These are phyloP conservation scores for Azolla pinnata DNA, from an alignment of 75 land plant species.

Conservation along the genomic window DNA sequence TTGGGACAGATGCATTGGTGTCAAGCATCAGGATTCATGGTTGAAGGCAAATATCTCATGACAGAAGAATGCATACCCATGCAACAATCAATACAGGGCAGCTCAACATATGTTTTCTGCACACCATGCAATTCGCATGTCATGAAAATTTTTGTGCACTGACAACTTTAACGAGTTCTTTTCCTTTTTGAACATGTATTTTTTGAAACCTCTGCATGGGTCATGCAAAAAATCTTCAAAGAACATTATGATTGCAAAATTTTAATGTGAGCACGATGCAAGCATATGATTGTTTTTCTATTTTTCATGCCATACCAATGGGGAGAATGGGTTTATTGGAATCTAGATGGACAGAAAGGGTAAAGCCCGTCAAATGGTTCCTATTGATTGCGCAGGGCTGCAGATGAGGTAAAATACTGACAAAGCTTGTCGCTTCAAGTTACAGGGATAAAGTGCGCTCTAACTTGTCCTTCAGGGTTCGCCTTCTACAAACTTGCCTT, in stretches of 20 bases:
- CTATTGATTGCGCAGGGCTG: too few species aligned
- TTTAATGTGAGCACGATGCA: background rate
- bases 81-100: background rate
- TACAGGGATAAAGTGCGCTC: too few species aligned
- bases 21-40: slow-evolving; percentile 12
- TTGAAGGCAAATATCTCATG: slow-evolving; percentile 1
- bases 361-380: too few species aligned
- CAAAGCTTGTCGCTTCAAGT: too few species aligned
- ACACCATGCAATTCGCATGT: slow-evolving; percentile 4
- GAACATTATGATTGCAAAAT: background rate
- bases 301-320: background rate
- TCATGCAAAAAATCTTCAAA: too few species aligned
- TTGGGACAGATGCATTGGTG: slow-evolving; percentile 14
- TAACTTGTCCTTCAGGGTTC: too few species aligned
- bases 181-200: background rate
- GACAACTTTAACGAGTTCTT: background rate
- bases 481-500: too few species aligned
- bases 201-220: background rate
- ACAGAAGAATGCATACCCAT: too few species aligned
- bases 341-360: too few species aligned
- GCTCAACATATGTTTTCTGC: background rate
- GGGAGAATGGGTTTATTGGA: too few species aligned
- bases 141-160: background rate
- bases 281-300: background rate
- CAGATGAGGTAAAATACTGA: too few species aligned